phyloP scores from a whole-genome alignment of 345 rosid species.

The Acer campestre region DNA sequence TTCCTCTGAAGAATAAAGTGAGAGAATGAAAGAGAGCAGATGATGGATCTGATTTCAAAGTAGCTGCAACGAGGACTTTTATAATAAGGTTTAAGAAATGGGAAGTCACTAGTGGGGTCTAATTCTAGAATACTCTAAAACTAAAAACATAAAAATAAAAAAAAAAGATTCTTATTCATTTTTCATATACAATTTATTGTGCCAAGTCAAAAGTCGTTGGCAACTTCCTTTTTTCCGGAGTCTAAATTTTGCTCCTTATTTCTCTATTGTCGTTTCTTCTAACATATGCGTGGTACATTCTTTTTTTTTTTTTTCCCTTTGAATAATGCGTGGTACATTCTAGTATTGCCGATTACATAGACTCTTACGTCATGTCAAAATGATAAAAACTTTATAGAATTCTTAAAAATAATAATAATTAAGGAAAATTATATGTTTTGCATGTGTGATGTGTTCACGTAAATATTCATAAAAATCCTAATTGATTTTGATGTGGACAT shows the following conservation, averaged over 20 bases:
- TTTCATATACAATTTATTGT: too few species aligned
- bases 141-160: too few species aligned
- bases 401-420: too few species aligned
- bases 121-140: conserved; percentile 3
- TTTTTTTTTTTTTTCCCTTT: too few species aligned
- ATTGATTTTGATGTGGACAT: neutral
- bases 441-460: neutral
- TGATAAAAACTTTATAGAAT: too few species aligned
- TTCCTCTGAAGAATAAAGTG: neutral
- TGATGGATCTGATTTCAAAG: neutral
- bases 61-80: neutral
- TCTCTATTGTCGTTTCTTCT: neutral
- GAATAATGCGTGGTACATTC: neutral
- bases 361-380: neutral
- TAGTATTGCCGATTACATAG: neutral
- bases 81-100: too few species aligned
- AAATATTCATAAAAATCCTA: neutral
- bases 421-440: neutral
- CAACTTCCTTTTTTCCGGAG: neutral
- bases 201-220: neutral
- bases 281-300: neutral
- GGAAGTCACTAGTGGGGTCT: neutral
- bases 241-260: neutral
- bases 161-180: too few species aligned
- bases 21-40: too few species aligned